phyloP scores from a whole-genome alignment of 2,329 filamentous ascomycete genomes.

The Trichophyton schoenleinii region DNA sequence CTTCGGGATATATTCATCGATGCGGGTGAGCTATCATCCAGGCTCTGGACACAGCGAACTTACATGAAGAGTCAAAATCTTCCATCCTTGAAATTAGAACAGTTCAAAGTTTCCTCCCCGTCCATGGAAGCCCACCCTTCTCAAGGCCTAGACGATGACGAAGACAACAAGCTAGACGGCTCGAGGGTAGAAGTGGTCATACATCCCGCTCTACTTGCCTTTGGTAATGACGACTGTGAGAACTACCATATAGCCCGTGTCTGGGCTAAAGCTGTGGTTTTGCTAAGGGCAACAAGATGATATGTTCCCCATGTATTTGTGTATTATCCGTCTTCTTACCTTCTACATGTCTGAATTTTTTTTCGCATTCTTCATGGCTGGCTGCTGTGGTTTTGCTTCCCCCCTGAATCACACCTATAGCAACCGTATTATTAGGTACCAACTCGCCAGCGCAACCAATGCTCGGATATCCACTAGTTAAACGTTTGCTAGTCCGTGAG shows the following conservation, averaged over 20 bases:
- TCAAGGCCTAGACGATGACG: constrained; percentile 15
- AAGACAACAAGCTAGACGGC: constrained; percentile 14
- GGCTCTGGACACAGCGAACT: constrained; percentile 16
- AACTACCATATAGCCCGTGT: constrained; percentile 15
- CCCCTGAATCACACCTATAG: neutral
- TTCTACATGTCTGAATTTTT: neutral
- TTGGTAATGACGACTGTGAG: constrained; percentile 16
- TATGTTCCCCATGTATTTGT: neutral
- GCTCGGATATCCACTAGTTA: neutral
- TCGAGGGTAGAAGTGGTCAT: constrained; percentile 11
- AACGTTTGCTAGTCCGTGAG: neutral
- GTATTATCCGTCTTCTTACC: neutral
- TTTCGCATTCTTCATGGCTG: neutral
- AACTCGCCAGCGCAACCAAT: neutral
- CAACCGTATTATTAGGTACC: neutral
- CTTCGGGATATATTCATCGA: constrained; percentile 7
- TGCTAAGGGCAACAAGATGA: constrained; percentile 6
- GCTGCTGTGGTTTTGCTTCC: neutral
- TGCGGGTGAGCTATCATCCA: constrained; percentile 12
- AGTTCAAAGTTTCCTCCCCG: constrained; percentile 4
- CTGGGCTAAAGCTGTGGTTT: constrained; percentile 15
- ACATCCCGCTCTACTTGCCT: constrained; percentile 16
- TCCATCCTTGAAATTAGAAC: neutral
- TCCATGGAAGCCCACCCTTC: constrained; percentile 15
- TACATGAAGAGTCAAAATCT: constrained; percentile 7